Evolutionary conservation across 202 grass and related monocot species (phyloP).

Genomic region (Hordeum pubiflorum): DNA sequence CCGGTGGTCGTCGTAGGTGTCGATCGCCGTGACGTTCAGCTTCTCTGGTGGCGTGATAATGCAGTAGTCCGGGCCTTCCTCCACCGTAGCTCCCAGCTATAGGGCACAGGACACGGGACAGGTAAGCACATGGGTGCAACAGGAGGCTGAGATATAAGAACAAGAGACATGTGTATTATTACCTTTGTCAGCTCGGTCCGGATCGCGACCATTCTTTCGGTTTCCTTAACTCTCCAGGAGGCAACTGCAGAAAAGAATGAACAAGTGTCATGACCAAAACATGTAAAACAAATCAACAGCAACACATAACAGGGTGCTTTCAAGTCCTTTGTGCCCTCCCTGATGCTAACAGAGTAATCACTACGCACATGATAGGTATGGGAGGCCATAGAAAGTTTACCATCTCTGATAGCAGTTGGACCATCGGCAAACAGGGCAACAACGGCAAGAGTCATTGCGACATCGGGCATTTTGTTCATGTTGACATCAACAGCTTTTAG

Average conservation of each 20-base stretch:
- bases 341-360: too few relatives aligned
- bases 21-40: conserved; percentile 67
- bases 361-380: not conserved
- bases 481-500: conserved; percentile 90
- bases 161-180: not conserved
- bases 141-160: not conserved
- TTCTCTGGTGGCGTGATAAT: conserved; percentile 88
- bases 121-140: not conserved
- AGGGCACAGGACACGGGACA: not conserved
- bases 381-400: conserved; percentile 26
- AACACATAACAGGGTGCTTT: not conserved
- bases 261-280: not conserved
- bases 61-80: conserved; percentile 91
- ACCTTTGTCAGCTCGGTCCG: conserved; percentile 93
- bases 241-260: conserved; percentile 48
- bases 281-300: not conserved
- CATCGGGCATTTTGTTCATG: conserved; percentile 99
- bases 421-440: conserved; percentile 94
- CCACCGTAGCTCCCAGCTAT: conserved; percentile 75
- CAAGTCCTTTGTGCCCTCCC: too few relatives aligned
- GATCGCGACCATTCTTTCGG: conserved; percentile 86
- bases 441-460: conserved; percentile 91
- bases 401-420: conserved; percentile 93
- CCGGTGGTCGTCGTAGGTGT: conserved; percentile 92
- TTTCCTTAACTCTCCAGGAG: conserved; percentile 99